Percentiles rank a stretch among this genome's conserved stretches.
Conservation (phyloP, 163 green algal genomes). For the Scenedesmus sp. region DNA sequence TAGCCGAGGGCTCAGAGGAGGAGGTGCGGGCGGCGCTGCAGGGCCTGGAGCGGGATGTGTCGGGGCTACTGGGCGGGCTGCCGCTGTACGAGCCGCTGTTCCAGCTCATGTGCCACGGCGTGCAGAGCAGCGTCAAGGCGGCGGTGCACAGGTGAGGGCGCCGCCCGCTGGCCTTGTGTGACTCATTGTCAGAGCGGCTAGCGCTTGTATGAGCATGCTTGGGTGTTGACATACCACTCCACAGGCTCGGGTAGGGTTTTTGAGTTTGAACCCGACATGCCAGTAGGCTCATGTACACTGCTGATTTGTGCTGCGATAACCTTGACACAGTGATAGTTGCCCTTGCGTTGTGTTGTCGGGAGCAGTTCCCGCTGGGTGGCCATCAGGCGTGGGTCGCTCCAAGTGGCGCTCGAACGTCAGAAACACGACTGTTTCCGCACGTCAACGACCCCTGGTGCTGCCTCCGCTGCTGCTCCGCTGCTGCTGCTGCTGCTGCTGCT, state of each 20-base stretch:
- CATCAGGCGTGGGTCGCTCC: not conserved
- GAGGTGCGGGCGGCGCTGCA: conserved; percentile 64
- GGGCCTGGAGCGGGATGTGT: conserved; percentile 53
- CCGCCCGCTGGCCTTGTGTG: no score
- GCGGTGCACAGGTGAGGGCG: conserved; percentile 65
- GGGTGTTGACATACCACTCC: no score
- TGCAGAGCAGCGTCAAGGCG: conserved; percentile 71
- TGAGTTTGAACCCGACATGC: no score
- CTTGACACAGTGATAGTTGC: no score
- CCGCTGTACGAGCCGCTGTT: conserved; percentile 81
- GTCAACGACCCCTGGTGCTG: not conserved
- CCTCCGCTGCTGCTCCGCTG: not conserved
- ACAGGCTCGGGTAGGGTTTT: no score
- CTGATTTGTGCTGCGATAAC: no score
- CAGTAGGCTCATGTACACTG: no score
- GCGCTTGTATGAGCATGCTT: no score
- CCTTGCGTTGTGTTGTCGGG: not conserved
- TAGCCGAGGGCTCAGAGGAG: conserved; percentile 19
- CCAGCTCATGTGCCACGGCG: conserved; percentile 87
- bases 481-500: no score
- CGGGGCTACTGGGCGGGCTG: conserved; percentile 12
- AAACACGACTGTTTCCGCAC: not conserved
- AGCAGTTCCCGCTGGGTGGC: not conserved
- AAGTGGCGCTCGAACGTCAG: not conserved
- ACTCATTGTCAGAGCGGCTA: no score